Base-by-base conservation (phyloP, 495 filamentous ascomycete genomes). In the Massariosphaeria phaeospora region DNA sequence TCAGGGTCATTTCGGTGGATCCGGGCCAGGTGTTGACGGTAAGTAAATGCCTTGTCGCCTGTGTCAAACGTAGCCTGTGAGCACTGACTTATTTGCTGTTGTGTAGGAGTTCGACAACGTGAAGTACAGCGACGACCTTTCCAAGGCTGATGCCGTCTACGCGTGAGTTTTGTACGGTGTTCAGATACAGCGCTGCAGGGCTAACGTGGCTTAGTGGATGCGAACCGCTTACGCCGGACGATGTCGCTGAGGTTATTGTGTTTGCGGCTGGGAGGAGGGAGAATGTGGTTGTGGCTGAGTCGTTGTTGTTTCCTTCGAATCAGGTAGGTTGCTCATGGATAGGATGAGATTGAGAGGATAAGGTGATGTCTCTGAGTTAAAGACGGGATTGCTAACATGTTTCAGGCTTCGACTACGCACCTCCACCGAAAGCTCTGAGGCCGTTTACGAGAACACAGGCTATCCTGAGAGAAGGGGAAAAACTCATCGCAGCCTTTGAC, bases 221-320 rank as follows among this genome's bases (percentile, higher is more conserved):
- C 59, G 91, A 96, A 33, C 91, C 93, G 12, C 73, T 98, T 49
- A 95, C 89, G 1, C 89, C 91, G 0, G 89, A 94, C 29, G 93
- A 98, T 64, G 94, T 98, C 61, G 93, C 91, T 12, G 93, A 96
- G 68, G 79, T 95, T 24, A 76, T 96, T 29, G 91, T 96, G 17
- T 98, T 98, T 62, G 80, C 85, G 39, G 91, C 88, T 21, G 82
- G 85, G 2, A 80, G 93, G 55, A 77, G 85, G 51, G 90, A 98
- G 76, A 96, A 96, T 66, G 93, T 96, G 12, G 90, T 98, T 9
- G 71, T 98, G 61, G 93, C 93, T 6, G 93, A 98, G 67, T 87
- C 89, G 29, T 68, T 98, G 31, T 73, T 98, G 51, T 98, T 82
- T 73, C 93, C 93, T 17, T 91, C 81, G 61, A 90, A 98, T 65